Conservation (phyloP, 495 filamentous ascomycete genomes). For the Xylaria palmicola region DNA sequence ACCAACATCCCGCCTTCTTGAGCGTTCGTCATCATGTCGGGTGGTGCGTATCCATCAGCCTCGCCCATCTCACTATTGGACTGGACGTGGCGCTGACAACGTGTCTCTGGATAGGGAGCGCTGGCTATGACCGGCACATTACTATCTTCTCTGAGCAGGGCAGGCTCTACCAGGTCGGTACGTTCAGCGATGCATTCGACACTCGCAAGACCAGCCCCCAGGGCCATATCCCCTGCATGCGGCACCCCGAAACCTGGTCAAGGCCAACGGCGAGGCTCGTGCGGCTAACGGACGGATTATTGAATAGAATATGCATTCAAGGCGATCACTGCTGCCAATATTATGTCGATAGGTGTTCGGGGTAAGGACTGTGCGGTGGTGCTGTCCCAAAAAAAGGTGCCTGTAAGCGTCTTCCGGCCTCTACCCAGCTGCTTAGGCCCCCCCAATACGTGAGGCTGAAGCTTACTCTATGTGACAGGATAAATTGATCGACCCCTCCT, state of each 20-base stretch:
- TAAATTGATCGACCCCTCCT: conserved; percentile 96
- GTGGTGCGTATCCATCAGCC: conserved; percentile 25
- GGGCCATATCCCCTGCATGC: neutral
- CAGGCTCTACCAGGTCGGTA: conserved; percentile 98
- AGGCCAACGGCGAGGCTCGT: conserved; percentile 5
- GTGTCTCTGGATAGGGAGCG: conserved; percentile 63
- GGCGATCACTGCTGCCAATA: conserved; percentile 97
- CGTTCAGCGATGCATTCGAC: conserved; percentile 39
- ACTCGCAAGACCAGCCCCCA: conserved; percentile 2
- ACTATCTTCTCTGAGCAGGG: conserved; percentile 99
- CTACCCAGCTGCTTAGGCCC: conserved; percentile 16
- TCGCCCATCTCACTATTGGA: neutral
- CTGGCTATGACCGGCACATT: conserved; percentile 96
- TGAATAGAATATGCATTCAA: conserved; percentile 98
- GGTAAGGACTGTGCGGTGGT: conserved; percentile 97
- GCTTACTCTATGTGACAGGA: conserved; percentile 59
- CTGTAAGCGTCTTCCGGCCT: conserved; percentile 60
- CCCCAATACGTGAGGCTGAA: conserved; percentile 29
- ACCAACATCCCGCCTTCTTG: neutral
- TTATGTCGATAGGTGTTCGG: conserved; percentile 92
- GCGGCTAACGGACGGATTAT: conserved; percentile 30
- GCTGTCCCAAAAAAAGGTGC: conserved; percentile 98
- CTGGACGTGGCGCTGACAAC: neutral
- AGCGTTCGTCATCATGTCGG: conserved; percentile 44
- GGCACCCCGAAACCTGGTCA: neutral